phyloP scores from a whole-genome alignment of 2,329 filamentous ascomycete genomes.

The Arthrobotrys iridis region DNA sequence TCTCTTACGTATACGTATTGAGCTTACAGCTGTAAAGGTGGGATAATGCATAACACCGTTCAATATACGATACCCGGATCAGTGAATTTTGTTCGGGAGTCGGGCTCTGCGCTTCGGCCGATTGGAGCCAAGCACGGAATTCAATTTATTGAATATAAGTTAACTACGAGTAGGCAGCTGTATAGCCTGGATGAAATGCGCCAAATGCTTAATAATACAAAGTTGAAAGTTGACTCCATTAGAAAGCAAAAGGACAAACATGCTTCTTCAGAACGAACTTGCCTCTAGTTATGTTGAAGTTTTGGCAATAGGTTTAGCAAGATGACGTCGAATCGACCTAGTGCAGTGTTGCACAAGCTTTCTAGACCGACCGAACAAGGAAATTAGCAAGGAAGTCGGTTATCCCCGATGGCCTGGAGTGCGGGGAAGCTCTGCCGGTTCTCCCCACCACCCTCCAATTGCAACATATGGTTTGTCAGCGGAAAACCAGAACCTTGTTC shows the following conservation, averaged over 20 bases:
- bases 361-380: not conserved
- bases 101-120: too few relatives aligned
- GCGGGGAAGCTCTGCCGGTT: not conserved
- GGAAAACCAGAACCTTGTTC: too few relatives aligned
- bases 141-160: too few relatives aligned
- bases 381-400: not conserved
- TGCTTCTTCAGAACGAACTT: not conserved
- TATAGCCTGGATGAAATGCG: not conserved
- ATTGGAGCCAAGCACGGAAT: too few relatives aligned
- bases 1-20: too few relatives aligned
- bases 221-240: not conserved
- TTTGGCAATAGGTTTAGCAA: too few relatives aligned
- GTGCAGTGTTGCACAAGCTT: constrained; percentile 5
- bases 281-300: too few relatives aligned
- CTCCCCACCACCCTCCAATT: not conserved
- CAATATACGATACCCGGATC: too few relatives aligned
- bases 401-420: not conserved
- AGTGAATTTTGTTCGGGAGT: too few relatives aligned
- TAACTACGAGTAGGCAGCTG: too few relatives aligned
- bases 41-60: too few relatives aligned
- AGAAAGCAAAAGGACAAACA: not conserved
- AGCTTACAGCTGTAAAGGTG: too few relatives aligned
- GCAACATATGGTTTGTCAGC: constrained; percentile 7
- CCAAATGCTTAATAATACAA: not conserved
- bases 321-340: constrained; percentile 7